phyloP scores from a whole-genome alignment of 768 basidiomycete species.

The Amanita rubescens region DNA sequence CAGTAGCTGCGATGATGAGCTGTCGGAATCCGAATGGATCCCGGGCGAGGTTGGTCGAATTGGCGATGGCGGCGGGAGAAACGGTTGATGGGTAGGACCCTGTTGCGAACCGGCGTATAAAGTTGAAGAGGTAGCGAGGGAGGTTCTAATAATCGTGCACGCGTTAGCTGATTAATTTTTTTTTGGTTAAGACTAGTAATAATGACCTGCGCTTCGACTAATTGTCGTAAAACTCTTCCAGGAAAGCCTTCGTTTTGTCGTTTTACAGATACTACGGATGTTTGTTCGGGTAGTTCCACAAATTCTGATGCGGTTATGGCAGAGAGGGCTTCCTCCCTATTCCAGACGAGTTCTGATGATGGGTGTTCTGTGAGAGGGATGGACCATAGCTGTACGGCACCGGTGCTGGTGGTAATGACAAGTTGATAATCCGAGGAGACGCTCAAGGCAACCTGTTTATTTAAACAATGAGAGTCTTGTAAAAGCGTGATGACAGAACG shows the following conservation, averaged over 20 bases:
- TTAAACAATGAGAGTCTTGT: neutral
- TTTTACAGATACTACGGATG: conserved; percentile 21
- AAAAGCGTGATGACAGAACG: conserved; percentile 12
- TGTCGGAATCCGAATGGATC: conserved; percentile 88
- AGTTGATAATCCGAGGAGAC: conserved; percentile 20
- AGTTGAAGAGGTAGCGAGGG: conserved; percentile 60
- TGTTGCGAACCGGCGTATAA: conserved; percentile 63
- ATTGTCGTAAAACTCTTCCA: conserved; percentile 46
- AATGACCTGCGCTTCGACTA: conserved; percentile 50
- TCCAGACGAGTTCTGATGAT: conserved; percentile 47
- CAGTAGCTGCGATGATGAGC: conserved; percentile 65
- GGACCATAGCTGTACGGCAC: conserved; percentile 62
- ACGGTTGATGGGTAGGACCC: conserved; percentile 53
- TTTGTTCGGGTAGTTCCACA: conserved; percentile 68
- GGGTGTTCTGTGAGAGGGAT: neutral
- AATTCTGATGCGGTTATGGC: conserved; percentile 58
- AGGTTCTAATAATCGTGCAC: conserved; percentile 40
- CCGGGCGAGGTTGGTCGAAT: conserved; percentile 33
- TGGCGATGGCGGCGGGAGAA: conserved; percentile 23
- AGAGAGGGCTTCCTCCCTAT: conserved; percentile 73
- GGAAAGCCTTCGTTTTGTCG: conserved; percentile 44
- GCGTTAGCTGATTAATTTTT: neutral
- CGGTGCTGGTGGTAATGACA: conserved; percentile 64
- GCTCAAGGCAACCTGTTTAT: neutral
- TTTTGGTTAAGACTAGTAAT: neutral